Percentiles rank a stretch among this genome's conserved stretches.
Evolutionary conservation across 371 early-diverging fungal genomes (phyloP).

Genomic region (Mortierella sp.): DNA sequence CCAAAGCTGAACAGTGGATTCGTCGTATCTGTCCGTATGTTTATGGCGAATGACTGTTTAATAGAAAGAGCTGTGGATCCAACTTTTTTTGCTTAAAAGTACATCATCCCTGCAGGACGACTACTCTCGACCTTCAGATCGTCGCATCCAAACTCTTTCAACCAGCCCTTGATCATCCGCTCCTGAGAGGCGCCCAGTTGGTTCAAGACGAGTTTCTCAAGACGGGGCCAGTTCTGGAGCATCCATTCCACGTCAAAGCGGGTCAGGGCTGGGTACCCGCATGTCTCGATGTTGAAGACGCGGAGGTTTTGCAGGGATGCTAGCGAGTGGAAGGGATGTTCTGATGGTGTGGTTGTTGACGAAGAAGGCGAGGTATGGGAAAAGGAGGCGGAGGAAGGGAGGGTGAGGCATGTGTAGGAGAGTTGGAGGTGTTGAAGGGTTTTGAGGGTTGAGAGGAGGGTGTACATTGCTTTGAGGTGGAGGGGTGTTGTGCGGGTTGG

Average conservation of each 20-base stretch:
- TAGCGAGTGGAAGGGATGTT: constrained; percentile 21
- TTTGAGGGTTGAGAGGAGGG: constrained; percentile 22
- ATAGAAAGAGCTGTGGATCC: too few relatives aligned
- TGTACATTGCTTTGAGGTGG: constrained; percentile 20
- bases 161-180: neutral
- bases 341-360: neutral
- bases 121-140: neutral
- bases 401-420: constrained; percentile 35
- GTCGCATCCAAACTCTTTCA: neutral
- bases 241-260: constrained; percentile 30
- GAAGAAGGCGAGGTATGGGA: constrained; percentile 9
- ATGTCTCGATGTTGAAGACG: constrained; percentile 36
- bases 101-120: neutral
- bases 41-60: too few relatives aligned
- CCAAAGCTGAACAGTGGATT: too few relatives aligned
- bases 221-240: constrained; percentile 27
- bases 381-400: neutral
- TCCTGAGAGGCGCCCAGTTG: neutral
- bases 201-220: constrained; percentile 13
- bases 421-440: constrained; percentile 25
- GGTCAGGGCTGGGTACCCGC: constrained; percentile 22
- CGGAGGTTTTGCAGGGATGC: constrained; percentile 14
- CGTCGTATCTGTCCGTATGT: too few relatives aligned
- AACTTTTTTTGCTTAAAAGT: neutral
- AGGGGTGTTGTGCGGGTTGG: constrained; percentile 18